Evolutionary conservation across 2,329 filamentous ascomycete species (phyloP).

Genomic region (Pyricularia sp.): DNA sequence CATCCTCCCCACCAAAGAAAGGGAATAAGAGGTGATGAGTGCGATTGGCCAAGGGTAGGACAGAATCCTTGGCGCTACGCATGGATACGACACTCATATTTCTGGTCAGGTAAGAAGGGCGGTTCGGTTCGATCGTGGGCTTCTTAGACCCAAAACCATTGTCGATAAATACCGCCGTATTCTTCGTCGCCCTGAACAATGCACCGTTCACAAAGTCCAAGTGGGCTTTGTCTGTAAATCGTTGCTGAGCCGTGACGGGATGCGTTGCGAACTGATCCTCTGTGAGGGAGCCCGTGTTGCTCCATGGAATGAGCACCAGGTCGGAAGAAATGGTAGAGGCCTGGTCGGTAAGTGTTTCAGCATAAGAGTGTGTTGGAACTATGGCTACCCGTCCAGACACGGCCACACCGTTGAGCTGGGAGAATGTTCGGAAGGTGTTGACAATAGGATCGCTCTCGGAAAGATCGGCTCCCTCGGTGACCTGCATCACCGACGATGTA

Average conservation of each 20-base stretch:
- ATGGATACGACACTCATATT: slow-evolving; percentile 45
- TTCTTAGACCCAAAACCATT: slow-evolving; percentile 29
- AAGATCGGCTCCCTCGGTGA: slow-evolving; percentile 66
- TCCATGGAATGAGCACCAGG: slow-evolving; percentile 80
- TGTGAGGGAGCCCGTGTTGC: slow-evolving; percentile 61
- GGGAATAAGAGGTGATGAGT: slow-evolving; percentile 78
- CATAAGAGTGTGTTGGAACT: slow-evolving; percentile 63
- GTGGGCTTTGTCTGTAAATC: slow-evolving; percentile 51
- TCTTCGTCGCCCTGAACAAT: slow-evolving; percentile 49
- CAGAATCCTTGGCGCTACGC: slow-evolving; percentile 36
- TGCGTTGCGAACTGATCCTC: slow-evolving; percentile 41
- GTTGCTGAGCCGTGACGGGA: slow-evolving; percentile 35
- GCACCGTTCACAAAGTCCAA: slow-evolving; percentile 59
- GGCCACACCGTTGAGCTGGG: slow-evolving; percentile 68
- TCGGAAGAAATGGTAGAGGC: slow-evolving; percentile 59
- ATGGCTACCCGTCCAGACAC: slow-evolving; percentile 72
- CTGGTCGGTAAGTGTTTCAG: slow-evolving; percentile 60
- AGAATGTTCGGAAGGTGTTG: slow-evolving; percentile 82
- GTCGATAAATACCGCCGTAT: slow-evolving; percentile 70
- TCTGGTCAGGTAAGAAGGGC: slow-evolving; percentile 26
- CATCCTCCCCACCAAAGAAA: slow-evolving; percentile 75
- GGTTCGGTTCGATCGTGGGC: slow-evolving; percentile 12
- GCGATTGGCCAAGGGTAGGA: slow-evolving; percentile 48
- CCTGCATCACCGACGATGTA: slow-evolving; percentile 90
- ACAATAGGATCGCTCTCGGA: slow-evolving; percentile 65